Percentiles rank a stretch among this genome's conserved stretches.
Conservation (phyloP, 129 eudicot species). For the Helichrysum umbraculigerum region DNA sequence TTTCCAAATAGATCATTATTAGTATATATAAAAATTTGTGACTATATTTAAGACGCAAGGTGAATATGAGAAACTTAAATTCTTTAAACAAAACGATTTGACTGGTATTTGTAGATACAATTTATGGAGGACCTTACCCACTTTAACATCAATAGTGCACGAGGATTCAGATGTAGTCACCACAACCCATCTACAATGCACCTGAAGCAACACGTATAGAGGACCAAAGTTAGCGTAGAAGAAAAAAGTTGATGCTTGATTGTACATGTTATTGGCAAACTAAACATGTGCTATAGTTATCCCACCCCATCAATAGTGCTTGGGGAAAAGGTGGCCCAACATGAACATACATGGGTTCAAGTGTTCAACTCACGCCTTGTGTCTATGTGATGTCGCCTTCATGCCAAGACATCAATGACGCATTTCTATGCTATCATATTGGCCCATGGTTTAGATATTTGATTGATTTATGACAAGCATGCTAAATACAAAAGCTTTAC, state of each 20-base stretch:
- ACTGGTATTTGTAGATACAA: background rate
- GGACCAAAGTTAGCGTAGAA: slow-evolving; percentile 6
- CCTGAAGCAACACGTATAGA: slow-evolving; percentile 46
- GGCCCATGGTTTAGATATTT: background rate
- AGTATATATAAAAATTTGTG: background rate
- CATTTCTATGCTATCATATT: background rate
- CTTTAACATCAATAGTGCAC: slow-evolving; percentile 68
- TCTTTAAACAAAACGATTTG: background rate
- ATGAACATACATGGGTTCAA: background rate
- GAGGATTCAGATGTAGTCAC: slow-evolving; percentile 71
- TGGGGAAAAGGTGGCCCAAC: background rate
- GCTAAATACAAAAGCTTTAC: background rate
- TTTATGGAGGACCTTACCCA: slow-evolving; percentile 47
- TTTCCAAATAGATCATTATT: background rate
- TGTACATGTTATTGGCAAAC: too few species aligned
- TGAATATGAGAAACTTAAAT: background rate
- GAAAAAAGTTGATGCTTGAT: background rate
- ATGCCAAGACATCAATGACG: background rate
- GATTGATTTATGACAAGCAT: background rate
- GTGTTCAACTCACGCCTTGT: background rate
- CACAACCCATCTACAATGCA: slow-evolving; percentile 78
- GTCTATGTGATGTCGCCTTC: background rate
- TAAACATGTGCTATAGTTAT: too few species aligned
- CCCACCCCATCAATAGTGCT: background rate
- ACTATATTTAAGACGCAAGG: background rate